These are phyloP conservation scores for Candida rishiriensis DNA, from an alignment of 805 yeast species.

Conservation along the genomic window DNA sequence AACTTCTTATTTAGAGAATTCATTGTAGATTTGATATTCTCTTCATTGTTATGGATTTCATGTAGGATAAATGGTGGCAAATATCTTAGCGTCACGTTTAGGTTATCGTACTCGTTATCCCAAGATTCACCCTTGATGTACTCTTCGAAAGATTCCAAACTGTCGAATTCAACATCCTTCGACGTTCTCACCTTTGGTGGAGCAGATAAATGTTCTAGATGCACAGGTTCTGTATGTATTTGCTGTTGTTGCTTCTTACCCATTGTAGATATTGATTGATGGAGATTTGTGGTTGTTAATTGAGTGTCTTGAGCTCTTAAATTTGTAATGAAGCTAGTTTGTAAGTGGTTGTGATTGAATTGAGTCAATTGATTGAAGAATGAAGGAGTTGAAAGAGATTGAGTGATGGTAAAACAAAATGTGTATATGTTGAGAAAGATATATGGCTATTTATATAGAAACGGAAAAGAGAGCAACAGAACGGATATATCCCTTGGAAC, in stretches of 20 bases:
- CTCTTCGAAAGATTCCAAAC: conserved; percentile 55
- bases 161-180: conserved; percentile 48
- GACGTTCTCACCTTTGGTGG: conserved; percentile 29
- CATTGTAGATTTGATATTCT: conserved; percentile 66
- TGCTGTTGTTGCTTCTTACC: conserved; percentile 23
- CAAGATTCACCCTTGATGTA: conserved; percentile 68
- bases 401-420: no score
- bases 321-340: background rate
- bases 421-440: no score
- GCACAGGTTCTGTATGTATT: conserved; percentile 25
- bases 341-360: background rate
- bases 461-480: no score
- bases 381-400: background rate
- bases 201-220: conserved; percentile 25
- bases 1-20: conserved; percentile 69
- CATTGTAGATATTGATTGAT: conserved; percentile 8
- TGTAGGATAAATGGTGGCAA: conserved; percentile 70
- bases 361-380: conserved; percentile 1
- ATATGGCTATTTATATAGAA: no score
- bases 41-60: conserved; percentile 64
- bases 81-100: conserved; percentile 63
- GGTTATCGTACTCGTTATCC: conserved; percentile 68
- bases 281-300: background rate
- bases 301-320: conserved; percentile 1
- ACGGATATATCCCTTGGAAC: no score